These are phyloP conservation scores for Neostapfia colusana DNA, from an alignment of 176 grass and related monocot species.

Conservation along the genomic window DNA sequence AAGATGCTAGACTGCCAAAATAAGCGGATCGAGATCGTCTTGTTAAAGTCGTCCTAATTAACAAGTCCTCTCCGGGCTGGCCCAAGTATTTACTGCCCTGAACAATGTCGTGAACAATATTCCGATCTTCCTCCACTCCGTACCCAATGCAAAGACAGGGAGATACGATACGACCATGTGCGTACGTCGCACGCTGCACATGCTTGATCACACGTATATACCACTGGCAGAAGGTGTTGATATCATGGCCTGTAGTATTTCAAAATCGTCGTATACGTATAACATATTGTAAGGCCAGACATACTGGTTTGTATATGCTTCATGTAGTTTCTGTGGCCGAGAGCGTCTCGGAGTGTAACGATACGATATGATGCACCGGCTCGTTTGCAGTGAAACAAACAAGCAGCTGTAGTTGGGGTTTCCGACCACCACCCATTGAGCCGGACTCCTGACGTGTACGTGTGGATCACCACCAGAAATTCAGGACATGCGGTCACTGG, in stretches of 20 bases:
- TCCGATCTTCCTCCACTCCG: background rate
- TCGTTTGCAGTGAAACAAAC: background rate
- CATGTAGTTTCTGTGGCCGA: background rate
- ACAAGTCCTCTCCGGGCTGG: background rate
- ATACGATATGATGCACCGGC: background rate
- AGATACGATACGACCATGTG: background rate
- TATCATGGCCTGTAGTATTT: background rate
- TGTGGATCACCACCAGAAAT: background rate
- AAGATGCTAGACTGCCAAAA: constrained; percentile 5
- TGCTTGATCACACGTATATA: background rate
- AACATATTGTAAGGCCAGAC: background rate
- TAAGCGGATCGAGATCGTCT: background rate
- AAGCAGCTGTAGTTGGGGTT: background rate
- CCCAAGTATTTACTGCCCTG: background rate
- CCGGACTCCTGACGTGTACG: too few relatives aligned
- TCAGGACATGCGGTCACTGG: background rate
- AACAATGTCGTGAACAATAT: background rate
- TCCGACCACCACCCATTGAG: background rate
- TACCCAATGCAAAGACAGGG: background rate
- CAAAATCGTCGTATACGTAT: background rate
- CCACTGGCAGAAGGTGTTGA: too few relatives aligned
- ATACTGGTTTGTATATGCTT: background rate
- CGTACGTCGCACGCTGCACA: background rate
- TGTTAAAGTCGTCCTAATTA: background rate
- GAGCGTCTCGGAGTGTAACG: background rate